Conservation (phyloP, 148 eudicot species). For the Cornus kousa region DNA sequence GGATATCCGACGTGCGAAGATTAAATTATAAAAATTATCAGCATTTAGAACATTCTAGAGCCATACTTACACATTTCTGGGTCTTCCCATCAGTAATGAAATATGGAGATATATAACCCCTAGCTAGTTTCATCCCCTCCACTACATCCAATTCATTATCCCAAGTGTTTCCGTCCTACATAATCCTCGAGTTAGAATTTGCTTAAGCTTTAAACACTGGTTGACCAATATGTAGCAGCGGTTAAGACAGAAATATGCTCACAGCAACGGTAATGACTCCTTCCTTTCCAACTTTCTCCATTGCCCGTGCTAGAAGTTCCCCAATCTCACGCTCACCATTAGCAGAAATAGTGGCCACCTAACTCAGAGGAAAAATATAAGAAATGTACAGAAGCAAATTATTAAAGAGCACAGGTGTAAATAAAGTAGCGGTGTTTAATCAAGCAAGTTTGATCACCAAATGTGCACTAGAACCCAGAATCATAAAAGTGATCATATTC, state of each 20-base stretch:
- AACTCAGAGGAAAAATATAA: conserved; percentile 1
- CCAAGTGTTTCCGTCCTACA: conserved; percentile 87
- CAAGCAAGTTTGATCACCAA: not conserved
- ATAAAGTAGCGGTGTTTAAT: not conserved
- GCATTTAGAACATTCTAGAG: not conserved
- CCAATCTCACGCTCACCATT: conserved; percentile 95
- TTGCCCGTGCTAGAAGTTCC: conserved; percentile 79
- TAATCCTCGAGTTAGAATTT: conserved; percentile 3
- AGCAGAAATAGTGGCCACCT: conserved; percentile 97
- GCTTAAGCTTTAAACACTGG: not conserved
- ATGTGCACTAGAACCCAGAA: not conserved
- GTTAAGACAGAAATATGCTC: conserved; percentile 28
- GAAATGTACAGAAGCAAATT: not conserved
- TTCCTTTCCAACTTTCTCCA: conserved; percentile 98
- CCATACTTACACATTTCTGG: conserved; percentile 76
- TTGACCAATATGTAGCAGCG: not conserved
- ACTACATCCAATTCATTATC: conserved; percentile 93
- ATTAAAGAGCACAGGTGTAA: not conserved
- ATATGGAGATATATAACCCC: conserved; percentile 97
- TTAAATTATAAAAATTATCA: not conserved
- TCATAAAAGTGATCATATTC: not conserved
- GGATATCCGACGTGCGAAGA: not conserved
- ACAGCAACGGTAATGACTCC: conserved; percentile 93
- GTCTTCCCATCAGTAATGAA: conserved; percentile 81
- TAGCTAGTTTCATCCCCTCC: conserved; percentile 93